phyloP scores from a whole-genome alignment of 176 grass and related monocot species.

The Urochloa ruziziensis region DNA sequence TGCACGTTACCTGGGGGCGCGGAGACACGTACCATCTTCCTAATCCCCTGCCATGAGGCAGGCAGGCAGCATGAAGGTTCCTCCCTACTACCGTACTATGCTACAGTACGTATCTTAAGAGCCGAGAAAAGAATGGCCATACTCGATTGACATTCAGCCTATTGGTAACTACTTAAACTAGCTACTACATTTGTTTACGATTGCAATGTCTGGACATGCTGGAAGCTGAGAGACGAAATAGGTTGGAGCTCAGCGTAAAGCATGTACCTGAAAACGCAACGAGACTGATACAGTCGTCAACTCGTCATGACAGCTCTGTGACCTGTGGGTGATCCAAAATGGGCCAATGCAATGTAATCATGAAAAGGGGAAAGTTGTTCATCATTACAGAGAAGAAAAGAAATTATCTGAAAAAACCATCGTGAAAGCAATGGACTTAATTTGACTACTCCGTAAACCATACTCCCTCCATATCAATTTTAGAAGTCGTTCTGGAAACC shows the following conservation, averaged over 20 bases:
- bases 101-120: neutral
- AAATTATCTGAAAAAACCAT: neutral
- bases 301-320: neutral
- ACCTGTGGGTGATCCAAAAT: neutral
- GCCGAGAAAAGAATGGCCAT: neutral
- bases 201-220: neutral
- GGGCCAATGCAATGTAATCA: neutral
- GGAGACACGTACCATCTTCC: neutral
- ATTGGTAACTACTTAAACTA: neutral
- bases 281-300: neutral
- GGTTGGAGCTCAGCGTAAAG: neutral
- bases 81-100: neutral
- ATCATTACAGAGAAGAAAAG: neutral
- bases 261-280: neutral
- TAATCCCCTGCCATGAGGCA: neutral
- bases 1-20: neutral
- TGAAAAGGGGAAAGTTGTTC: neutral
- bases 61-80: constrained; percentile 13
- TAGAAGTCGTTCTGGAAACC: no score
- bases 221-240: neutral
- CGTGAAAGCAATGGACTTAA: neutral
- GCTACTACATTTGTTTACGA: neutral
- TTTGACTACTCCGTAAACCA: no score
- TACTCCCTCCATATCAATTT: no score
- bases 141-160: neutral